Conservation (phyloP, 75 land plant genomes). For the Cunninghamia lanceolata region DNA sequence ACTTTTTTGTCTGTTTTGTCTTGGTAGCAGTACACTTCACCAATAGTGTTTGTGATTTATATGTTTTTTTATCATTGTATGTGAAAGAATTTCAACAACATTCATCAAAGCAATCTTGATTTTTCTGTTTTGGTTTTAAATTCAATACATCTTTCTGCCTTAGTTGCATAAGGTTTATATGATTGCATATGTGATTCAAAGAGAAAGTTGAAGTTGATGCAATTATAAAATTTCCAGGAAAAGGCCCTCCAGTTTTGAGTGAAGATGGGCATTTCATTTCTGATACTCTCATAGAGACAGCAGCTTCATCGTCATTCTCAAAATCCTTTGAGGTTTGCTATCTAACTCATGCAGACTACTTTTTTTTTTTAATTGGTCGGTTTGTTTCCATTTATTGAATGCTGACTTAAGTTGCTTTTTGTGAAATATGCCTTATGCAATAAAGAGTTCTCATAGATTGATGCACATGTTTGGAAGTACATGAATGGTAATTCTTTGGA, state of each 20-base stretch:
- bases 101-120: background rate
- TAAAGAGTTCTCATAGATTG: background rate
- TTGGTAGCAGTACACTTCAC: background rate
- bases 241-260: slow-evolving; percentile 68
- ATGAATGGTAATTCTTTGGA: background rate
- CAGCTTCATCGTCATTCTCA: slow-evolving; percentile 28
- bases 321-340: slow-evolving; percentile 35
- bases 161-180: background rate
- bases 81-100: background rate
- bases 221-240: slow-evolving; percentile 26
- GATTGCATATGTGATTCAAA: background rate
- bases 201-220: background rate
- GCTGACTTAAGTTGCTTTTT: background rate
- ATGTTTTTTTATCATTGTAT: background rate
- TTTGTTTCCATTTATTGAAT: slow-evolving; percentile 5
- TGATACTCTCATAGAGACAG: slow-evolving; percentile 16
- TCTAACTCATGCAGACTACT: background rate
- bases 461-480: background rate
- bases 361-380: slow-evolving; percentile 25
- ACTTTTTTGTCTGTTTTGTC: background rate
- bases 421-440: background rate
- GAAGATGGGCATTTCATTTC: slow-evolving; percentile 72
- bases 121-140: background rate
- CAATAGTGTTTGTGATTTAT: background rate
- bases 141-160: background rate